phyloP scores from a whole-genome alignment of 345 rosid genomes.

The Boechera retrofracta region DNA sequence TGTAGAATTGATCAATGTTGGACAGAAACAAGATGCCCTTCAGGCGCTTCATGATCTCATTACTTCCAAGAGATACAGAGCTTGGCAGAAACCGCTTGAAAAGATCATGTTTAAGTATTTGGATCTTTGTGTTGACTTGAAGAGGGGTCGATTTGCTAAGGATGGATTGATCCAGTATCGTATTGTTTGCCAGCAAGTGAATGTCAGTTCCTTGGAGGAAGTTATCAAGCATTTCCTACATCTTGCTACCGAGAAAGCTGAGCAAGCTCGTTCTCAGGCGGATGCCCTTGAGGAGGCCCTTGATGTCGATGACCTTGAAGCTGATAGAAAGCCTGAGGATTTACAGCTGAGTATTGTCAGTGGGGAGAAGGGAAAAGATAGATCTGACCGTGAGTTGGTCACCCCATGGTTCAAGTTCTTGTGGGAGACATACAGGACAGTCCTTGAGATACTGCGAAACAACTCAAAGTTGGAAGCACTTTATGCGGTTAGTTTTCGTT shows the following conservation, averaged over 20 bases:
- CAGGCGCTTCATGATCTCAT: conserved; percentile 91
- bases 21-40: conserved; percentile 96
- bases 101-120: conserved; percentile 95
- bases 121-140: conserved; percentile 95
- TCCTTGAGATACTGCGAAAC: conserved; percentile 92
- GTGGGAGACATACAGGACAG: conserved; percentile 99
- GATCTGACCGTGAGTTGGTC: conserved; percentile 97
- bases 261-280: conserved; percentile 92
- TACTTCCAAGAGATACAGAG: conserved; percentile 88
- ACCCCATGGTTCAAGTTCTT: conserved; percentile 99
- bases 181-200: conserved; percentile 95
- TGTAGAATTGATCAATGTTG: conserved; percentile 93
- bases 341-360: conserved; percentile 97
- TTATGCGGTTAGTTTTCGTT: conserved; percentile 74
- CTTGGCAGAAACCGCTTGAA: conserved; percentile 95
- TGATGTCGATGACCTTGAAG: conserved; percentile 99
- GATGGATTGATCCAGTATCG: conserved; percentile 97
- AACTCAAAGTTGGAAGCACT: conserved; percentile 97
- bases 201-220: conserved; percentile 94
- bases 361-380: conserved; percentile 98
- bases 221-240: conserved; percentile 97
- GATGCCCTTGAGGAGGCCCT: conserved; percentile 97
- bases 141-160: conserved; percentile 91
- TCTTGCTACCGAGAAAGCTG: conserved; percentile 95
- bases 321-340: conserved; percentile 96